Evolutionary conservation across 164 flowering plant species (phyloP).

Genomic region (Magnolia changhungtana): DNA sequence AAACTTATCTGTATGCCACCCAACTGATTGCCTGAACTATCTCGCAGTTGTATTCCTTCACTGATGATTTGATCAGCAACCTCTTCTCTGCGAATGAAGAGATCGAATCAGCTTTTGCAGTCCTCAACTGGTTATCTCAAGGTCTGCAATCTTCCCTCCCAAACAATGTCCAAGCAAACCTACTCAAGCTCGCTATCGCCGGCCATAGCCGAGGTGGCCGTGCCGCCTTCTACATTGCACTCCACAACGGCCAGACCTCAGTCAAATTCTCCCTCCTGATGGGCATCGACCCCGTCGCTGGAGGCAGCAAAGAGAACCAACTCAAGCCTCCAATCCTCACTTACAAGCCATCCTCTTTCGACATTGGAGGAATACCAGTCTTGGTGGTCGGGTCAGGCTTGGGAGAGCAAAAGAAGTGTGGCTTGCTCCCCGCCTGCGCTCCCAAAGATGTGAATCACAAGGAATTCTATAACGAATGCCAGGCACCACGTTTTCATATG

Average conservation of each 20-base stretch:
- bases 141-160: constrained; percentile 35
- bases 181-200: constrained; percentile 27
- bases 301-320: constrained; percentile 10
- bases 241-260: constrained; percentile 9
- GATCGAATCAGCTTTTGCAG: background rate
- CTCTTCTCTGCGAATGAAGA: background rate
- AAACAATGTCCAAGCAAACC: constrained; percentile 17
- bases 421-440: constrained; percentile 46
- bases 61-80: too few species aligned
- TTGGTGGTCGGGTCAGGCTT: constrained; percentile 48
- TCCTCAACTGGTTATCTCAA: constrained; percentile 35
- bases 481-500: constrained; percentile 26
- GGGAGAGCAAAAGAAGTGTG: constrained; percentile 19
- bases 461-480: constrained; percentile 31
- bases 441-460: constrained; percentile 36
- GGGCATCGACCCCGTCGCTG: constrained; percentile 58
- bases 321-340: constrained; percentile 28
- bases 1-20: background rate
- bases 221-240: constrained; percentile 43
- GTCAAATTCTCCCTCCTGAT: constrained; percentile 31
- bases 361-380: constrained; percentile 31
- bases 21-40: background rate
- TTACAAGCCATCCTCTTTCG: constrained; percentile 25
- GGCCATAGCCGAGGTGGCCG: constrained; percentile 68
- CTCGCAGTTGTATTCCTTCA: background rate